Evolutionary conservation across 1,139 yeast genomes (phyloP).

Genomic region (Torulaspora globosa): DNA sequence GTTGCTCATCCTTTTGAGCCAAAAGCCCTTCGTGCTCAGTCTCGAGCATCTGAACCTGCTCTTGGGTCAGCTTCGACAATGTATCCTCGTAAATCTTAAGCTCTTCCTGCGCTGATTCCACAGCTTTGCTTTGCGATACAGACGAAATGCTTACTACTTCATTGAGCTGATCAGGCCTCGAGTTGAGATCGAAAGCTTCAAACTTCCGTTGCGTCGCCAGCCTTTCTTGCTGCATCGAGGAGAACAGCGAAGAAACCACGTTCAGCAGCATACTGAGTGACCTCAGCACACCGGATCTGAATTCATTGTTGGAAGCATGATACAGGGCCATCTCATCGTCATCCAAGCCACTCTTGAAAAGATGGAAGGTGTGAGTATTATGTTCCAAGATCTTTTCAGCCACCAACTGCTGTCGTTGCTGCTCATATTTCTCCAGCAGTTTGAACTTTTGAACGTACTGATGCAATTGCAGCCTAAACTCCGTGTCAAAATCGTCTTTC

Average conservation of each 20-base stretch:
- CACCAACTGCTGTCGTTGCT: slow-evolving; percentile 35
- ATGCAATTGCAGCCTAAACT: slow-evolving; percentile 49
- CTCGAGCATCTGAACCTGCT: slow-evolving; percentile 65
- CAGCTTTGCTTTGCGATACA: slow-evolving; percentile 26
- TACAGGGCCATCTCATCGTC: slow-evolving; percentile 12
- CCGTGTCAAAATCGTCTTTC: slow-evolving; percentile 54
- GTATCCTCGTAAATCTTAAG: slow-evolving; percentile 35
- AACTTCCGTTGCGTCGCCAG: slow-evolving; percentile 27
- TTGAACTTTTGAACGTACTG: slow-evolving; percentile 49
- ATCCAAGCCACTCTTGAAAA: slow-evolving; percentile 11
- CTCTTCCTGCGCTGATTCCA: slow-evolving; percentile 35
- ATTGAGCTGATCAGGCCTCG: slow-evolving; percentile 16
- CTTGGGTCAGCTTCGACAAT: slow-evolving; percentile 44
- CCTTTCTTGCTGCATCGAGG: slow-evolving; percentile 33
- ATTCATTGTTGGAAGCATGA: slow-evolving; percentile 29
- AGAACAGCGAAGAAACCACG: slow-evolving; percentile 27
- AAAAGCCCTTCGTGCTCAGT: slow-evolving; percentile 69
- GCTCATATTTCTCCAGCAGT: slow-evolving; percentile 49
- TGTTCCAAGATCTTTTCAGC: slow-evolving; percentile 15
- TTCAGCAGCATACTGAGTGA: slow-evolving; percentile 30
- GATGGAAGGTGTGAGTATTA: slow-evolving; percentile 9
- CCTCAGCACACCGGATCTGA: slow-evolving; percentile 33
- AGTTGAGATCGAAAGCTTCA: slow-evolving; percentile 28
- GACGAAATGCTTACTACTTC: slow-evolving; percentile 18
- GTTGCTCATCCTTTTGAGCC: slow-evolving; percentile 57